Conservation (phyloP, 441 rosid species). For the Syzygium syzygioides region DNA sequence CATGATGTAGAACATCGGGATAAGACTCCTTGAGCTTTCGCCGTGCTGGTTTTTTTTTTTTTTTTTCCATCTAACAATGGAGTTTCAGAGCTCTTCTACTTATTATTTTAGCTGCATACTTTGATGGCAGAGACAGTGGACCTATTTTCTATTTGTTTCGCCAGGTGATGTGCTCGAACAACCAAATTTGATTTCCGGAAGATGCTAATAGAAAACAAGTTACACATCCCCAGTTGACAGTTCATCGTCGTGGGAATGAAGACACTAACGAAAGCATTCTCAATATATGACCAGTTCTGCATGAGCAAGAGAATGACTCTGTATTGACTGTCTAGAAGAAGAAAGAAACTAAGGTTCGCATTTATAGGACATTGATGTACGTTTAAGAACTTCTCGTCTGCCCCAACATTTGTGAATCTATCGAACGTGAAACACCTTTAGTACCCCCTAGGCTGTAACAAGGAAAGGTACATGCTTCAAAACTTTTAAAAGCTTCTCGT, state of each 20-base stretch:
- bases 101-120: neutral
- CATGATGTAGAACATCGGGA: neutral
- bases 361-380: neutral
- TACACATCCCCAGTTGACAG: neutral
- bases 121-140: neutral
- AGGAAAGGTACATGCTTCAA: neutral
- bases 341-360: neutral
- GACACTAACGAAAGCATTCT: neutral
- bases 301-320: neutral
- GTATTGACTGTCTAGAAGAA: neutral
- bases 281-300: neutral
- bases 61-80: neutral
- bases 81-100: neutral
- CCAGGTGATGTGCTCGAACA: neutral
- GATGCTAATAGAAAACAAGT: neutral
- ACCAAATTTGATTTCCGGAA: neutral
- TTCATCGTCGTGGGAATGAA: neutral
- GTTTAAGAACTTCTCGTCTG: neutral
- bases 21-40: neutral
- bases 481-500: neutral
- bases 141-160: neutral
- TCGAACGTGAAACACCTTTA: neutral
- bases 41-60: neutral
- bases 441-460: neutral
- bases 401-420: neutral